phyloP scores from a whole-genome alignment of 2,329 filamentous ascomycete species.

The Aspergillus sojae region DNA sequence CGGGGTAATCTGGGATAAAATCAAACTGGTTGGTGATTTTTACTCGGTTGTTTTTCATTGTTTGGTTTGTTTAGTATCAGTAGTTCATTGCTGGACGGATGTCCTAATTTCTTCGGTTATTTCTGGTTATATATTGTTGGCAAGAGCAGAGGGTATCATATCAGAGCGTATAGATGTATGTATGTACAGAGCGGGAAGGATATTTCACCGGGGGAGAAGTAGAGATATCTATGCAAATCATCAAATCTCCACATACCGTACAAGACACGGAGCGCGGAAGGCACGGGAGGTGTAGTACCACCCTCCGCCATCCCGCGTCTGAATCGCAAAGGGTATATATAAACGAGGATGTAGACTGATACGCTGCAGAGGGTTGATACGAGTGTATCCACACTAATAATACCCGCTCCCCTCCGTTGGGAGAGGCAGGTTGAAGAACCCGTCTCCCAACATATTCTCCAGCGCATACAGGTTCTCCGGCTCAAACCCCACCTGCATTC shows the following conservation, averaged over 20 bases:
- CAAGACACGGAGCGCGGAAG: background rate
- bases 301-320: background rate
- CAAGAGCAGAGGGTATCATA: background rate
- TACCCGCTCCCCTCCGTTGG: slow-evolving; percentile 28
- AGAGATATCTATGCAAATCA: background rate
- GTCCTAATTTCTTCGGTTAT: background rate
- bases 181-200: background rate
- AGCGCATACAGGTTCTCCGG: slow-evolving; percentile 34
- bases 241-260: background rate
- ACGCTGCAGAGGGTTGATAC: background rate
- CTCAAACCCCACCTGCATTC: slow-evolving; percentile 29
- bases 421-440: slow-evolving; percentile 32
- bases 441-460: slow-evolving; percentile 37
- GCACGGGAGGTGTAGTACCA: background rate
- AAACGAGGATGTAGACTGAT: background rate
- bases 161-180: background rate
- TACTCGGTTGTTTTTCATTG: no score
- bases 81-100: background rate
- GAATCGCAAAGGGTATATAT: background rate
- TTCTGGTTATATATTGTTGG: background rate
- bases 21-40: no score
- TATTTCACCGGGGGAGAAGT: background rate
- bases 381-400: slow-evolving; percentile 13
- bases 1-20: background rate
- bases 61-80: no score